Evolutionary conservation across 2,329 filamentous ascomycete species (phyloP).

Genomic region (Ciborinia camelliae): DNA sequence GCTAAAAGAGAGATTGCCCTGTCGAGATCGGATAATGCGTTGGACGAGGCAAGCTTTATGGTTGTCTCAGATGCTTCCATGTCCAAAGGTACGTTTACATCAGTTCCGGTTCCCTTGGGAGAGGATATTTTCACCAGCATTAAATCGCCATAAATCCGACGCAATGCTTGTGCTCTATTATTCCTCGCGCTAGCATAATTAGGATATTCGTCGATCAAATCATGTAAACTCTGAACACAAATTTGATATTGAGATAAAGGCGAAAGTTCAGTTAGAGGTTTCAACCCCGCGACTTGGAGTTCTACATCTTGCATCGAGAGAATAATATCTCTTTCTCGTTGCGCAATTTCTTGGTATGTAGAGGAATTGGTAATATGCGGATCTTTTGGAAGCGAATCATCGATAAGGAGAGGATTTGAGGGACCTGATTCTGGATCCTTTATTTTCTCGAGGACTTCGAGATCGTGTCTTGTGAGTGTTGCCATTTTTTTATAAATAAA

Average conservation of each 20-base stretch:
- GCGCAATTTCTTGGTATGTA: conserved; percentile 50
- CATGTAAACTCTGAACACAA: conserved; percentile 49
- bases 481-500: conserved; percentile 42
- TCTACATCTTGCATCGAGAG: conserved; percentile 54
- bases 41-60: conserved; percentile 42
- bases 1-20: conserved; percentile 56
- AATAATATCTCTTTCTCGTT: conserved; percentile 53
- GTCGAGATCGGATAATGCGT: conserved; percentile 52
- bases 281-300: conserved; percentile 42
- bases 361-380: conserved; percentile 51
- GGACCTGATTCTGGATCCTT: conserved; percentile 63
- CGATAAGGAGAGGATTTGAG: conserved; percentile 51
- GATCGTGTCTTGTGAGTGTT: conserved; percentile 54
- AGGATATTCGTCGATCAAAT: conserved; percentile 56
- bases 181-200: conserved; percentile 70
- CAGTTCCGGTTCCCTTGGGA: neutral
- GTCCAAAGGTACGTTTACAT: conserved; percentile 26
- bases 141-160: conserved; percentile 58
- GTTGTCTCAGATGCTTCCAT: conserved; percentile 43
- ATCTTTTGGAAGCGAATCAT: conserved; percentile 50
- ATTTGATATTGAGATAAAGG: conserved; percentile 45
- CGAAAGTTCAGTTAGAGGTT: conserved; percentile 29
- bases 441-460: conserved; percentile 63
- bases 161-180: conserved; percentile 67
- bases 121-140: conserved; percentile 5